Percentiles rank a stretch among this genome's conserved stretches.
phyloP scores from a whole-genome alignment of 176 grass and related monocot genomes.

The Triticum timopheevii region DNA sequence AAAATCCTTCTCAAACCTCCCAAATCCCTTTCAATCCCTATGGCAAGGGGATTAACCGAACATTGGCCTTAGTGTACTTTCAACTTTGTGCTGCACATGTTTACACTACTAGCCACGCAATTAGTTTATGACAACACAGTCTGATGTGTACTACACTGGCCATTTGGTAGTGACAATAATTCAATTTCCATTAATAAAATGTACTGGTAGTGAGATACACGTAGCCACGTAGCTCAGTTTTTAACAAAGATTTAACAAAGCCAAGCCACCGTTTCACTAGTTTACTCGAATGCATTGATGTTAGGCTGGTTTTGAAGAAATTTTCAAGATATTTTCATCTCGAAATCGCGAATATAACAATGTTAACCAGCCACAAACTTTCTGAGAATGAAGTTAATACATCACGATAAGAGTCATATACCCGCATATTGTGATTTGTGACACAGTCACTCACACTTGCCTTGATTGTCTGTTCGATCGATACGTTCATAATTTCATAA shows the following conservation, averaged over 20 bases:
- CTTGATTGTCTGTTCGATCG: background rate
- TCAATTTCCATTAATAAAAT: background rate
- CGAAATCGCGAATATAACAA: no score
- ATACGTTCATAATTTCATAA: background rate
- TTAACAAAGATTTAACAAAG: background rate
- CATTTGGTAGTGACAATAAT: slow-evolving; percentile 3
- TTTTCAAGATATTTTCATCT: no score
- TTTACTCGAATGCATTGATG: background rate
- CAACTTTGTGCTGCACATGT: background rate
- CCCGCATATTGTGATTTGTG: background rate
- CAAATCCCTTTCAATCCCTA: no score
- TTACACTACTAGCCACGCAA: background rate
- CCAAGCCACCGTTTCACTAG: background rate
- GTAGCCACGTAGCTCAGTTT: background rate
- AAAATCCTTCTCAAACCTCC: no score
- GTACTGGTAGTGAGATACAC: background rate
- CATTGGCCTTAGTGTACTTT: background rate
- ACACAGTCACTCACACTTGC: background rate
- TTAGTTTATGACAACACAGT: background rate
- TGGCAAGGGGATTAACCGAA: no score
- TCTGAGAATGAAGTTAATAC: no score
- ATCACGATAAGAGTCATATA: background rate
- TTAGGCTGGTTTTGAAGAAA: no score
- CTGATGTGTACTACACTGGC: slow-evolving; percentile 21
- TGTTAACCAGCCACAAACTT: no score